These are phyloP conservation scores for Chlorencoelia australis DNA, from an alignment of 2,329 filamentous ascomycete species.

Conservation along the genomic window DNA sequence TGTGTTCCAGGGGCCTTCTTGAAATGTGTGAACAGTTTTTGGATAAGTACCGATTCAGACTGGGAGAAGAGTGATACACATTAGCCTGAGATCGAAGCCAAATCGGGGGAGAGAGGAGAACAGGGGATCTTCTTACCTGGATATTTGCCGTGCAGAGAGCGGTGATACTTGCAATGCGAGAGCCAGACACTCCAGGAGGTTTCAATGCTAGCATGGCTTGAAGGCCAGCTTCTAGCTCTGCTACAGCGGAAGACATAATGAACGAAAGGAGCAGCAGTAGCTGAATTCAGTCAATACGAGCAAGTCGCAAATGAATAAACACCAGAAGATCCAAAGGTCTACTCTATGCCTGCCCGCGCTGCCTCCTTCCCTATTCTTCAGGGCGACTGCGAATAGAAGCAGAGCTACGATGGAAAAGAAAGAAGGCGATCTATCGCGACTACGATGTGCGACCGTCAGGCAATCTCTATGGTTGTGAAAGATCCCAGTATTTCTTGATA, in stretches of 20 bases:
- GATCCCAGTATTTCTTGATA: background rate
- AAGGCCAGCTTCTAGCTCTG: conserved; percentile 81
- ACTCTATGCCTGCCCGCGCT: too few relatives aligned
- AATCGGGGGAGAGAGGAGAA: conserved; percentile 8
- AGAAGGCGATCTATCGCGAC: conserved; percentile 4
- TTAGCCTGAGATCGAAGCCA: background rate
- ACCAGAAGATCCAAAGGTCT: conserved; percentile 6
- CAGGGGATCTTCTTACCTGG: conserved; percentile 54
- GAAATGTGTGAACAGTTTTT: conserved; percentile 95
- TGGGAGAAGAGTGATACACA: conserved; percentile 31
- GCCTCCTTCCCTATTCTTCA: conserved; percentile 6
- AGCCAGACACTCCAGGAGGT: conserved; percentile 86
- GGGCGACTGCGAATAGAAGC: conserved; percentile 5
- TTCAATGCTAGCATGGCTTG: conserved; percentile 88
- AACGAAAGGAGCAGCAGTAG: conserved; percentile 8
- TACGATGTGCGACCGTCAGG: conserved; percentile 9
- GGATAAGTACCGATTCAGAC: conserved; percentile 90
- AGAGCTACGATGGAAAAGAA: conserved; percentile 8
- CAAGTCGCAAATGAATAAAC: conserved; percentile 2
- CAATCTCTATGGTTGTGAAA: conserved; percentile 4
- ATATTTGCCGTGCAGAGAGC: conserved; percentile 80
- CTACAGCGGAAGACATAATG: conserved; percentile 72
- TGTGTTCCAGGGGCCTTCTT: conserved; percentile 90
- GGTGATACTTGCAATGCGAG: conserved; percentile 82
- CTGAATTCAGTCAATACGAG: conserved; percentile 11